Conservation (phyloP, 331 rosid genomes). For the Erythrophleum ivorense region DNA sequence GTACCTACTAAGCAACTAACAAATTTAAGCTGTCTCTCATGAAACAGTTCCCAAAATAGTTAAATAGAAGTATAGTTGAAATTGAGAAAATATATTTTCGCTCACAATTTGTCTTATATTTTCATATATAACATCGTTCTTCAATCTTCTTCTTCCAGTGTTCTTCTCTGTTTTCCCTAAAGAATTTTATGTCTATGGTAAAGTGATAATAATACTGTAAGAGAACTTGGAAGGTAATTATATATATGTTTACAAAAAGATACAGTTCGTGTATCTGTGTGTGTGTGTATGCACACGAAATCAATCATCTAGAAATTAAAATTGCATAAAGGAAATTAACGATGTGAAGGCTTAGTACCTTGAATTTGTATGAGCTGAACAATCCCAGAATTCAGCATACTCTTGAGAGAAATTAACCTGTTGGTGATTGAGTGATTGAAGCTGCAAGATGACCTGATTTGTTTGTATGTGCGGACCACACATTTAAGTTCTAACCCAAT, state of each 20-base stretch:
- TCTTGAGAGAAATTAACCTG: conserved; percentile 31
- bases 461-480: background rate
- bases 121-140: background rate
- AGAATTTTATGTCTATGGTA: background rate
- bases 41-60: conserved; percentile 34
- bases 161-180: background rate
- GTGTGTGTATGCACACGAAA: background rate
- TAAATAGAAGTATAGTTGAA: conserved; percentile 31
- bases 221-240: too few species aligned
- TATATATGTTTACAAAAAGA: background rate
- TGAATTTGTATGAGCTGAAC: conserved; percentile 27
- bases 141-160: background rate
- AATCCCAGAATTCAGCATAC: background rate
- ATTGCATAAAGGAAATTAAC: background rate
- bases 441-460: conserved; percentile 93
- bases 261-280: background rate
- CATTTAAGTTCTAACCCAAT: background rate
- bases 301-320: background rate
- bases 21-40: conserved; percentile 29
- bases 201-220: background rate
- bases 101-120: too few species aligned
- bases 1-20: conserved; percentile 12
- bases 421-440: conserved; percentile 87
- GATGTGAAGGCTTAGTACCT: conserved; percentile 31
- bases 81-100: background rate